Evolutionary conservation across 2,329 filamentous ascomycete species (phyloP).

Genomic region (Rutstroemia sp.): DNA sequence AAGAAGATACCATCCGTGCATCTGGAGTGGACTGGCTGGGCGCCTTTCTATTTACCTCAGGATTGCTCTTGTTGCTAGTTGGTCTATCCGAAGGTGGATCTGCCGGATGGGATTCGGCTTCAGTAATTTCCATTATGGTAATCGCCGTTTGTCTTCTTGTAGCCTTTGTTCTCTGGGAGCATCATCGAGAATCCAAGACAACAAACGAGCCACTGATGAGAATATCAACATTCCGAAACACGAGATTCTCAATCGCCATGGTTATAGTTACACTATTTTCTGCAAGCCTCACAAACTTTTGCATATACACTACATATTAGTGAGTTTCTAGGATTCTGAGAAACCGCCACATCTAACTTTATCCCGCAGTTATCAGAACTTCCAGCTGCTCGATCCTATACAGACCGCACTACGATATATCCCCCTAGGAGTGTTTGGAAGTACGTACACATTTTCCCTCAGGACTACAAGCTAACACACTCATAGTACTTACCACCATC

Average conservation of each 20-base stretch:
- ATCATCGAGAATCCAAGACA: constrained; percentile 45
- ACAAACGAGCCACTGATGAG: constrained; percentile 54
- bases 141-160: constrained; percentile 43
- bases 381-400: constrained; percentile 52
- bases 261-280: constrained; percentile 61
- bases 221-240: constrained; percentile 54
- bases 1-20: constrained; percentile 15
- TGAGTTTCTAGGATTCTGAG: constrained; percentile 6
- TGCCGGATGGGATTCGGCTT: constrained; percentile 58
- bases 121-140: constrained; percentile 50
- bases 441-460: constrained; percentile 7
- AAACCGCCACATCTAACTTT: neutral
- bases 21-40: constrained; percentile 60
- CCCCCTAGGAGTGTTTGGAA: constrained; percentile 54
- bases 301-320: constrained; percentile 61
- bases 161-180: constrained; percentile 13
- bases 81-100: constrained; percentile 63
- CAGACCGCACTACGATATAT: constrained; percentile 63
- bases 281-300: constrained; percentile 58
- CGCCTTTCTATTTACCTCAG: constrained; percentile 53
- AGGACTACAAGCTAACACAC: neutral
- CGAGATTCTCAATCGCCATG: constrained; percentile 55
- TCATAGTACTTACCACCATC: constrained; percentile 14
- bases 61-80: constrained; percentile 56
- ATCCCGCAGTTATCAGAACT: constrained; percentile 51